Percentiles rank a stretch among this genome's conserved stretches.
Evolutionary conservation across 2,329 filamentous ascomycete genomes (phyloP).

Genomic region (Venturia nashicola): DNA sequence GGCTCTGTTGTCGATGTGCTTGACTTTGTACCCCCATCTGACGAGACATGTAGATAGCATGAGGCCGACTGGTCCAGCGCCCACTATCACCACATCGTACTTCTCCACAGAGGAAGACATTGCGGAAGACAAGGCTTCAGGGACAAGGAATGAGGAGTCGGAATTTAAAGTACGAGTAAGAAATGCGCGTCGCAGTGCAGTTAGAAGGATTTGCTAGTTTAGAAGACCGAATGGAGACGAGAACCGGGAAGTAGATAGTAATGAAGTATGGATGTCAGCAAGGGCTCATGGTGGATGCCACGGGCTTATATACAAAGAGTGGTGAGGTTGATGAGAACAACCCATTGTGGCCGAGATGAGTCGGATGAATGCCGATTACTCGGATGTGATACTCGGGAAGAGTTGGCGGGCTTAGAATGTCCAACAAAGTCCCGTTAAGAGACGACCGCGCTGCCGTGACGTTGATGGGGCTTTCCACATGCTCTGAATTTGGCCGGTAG

Average conservation of each 20-base stretch:
- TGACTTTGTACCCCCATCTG: constrained; percentile 89
- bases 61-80: constrained; percentile 78
- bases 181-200: background rate
- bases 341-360: background rate
- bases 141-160: background rate
- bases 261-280: no score
- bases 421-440: background rate
- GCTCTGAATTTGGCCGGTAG: background rate
- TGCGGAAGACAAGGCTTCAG: background rate
- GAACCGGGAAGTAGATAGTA: background rate
- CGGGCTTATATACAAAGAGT: background rate
- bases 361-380: background rate
- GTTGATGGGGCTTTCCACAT: background rate
- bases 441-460: background rate
- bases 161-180: background rate
- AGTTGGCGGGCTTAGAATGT: background rate
- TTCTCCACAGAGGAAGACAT: constrained; percentile 2
- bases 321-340: background rate
- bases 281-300: background rate
- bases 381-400: background rate
- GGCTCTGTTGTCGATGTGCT: constrained; percentile 83
- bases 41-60: constrained; percentile 80
- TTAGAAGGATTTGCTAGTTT: background rate
- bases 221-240: background rate
- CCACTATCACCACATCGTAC: constrained; percentile 68